Evolutionary conservation across 148 eudicot species (phyloP).

Genomic region (Vaccinium macrocarpon): DNA sequence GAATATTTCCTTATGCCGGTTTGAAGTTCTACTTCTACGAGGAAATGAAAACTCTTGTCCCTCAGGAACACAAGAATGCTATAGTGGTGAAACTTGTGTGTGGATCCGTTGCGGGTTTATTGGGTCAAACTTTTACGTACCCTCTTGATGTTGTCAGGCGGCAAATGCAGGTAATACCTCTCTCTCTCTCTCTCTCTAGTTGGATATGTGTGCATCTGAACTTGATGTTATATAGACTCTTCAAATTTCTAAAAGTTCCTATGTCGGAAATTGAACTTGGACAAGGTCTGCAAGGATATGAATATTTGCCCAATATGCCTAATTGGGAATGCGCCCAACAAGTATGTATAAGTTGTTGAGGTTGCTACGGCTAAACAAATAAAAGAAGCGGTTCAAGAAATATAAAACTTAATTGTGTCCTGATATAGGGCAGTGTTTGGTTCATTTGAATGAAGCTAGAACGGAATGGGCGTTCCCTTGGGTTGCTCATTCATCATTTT

Average conservation of each 20-base stretch:
- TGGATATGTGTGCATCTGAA: neutral
- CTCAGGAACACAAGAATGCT: constrained; percentile 68
- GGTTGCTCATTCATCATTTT: neutral
- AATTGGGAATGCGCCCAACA: neutral
- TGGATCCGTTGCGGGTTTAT: constrained; percentile 85
- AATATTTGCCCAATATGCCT: neutral
- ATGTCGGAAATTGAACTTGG: neutral
- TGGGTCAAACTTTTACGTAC: constrained; percentile 94
- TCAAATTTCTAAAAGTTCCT: neutral
- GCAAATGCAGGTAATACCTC: constrained; percentile 83
- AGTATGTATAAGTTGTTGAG: constrained; percentile 5
- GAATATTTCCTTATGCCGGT: constrained; percentile 95
- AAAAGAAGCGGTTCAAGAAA: neutral
- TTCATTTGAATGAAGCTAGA: too few species aligned
- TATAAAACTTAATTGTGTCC: neutral
- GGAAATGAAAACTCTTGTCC: constrained; percentile 85
- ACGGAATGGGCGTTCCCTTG: too few species aligned
- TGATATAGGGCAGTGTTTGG: too few species aligned
- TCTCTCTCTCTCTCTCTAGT: constrained; percentile 5
- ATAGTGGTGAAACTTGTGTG: constrained; percentile 72
- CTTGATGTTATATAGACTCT: neutral
- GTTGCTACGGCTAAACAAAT: neutral
- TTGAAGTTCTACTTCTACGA: constrained; percentile 91
- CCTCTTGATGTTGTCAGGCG: constrained; percentile 94
- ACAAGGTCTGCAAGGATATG: neutral